A percentile compares a stretch with the other conserved stretches of the same genome.
Conservation (phyloP, 345 rosid species). For the Lagerstroemia speciosa region DNA sequence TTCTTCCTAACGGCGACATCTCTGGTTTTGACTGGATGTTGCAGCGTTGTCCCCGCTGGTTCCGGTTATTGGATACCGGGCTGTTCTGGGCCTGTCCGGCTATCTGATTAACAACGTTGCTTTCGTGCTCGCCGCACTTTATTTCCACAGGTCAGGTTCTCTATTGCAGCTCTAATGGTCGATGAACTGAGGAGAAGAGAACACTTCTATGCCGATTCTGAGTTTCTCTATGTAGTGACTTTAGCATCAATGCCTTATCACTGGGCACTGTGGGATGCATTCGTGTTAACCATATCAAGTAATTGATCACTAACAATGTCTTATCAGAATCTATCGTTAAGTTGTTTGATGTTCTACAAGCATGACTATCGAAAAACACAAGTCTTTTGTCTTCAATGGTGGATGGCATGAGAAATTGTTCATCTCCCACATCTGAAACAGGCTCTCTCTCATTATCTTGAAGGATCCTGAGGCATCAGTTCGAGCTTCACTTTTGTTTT, state of each 20-base stretch:
- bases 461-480: constrained; percentile 60
- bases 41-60: constrained; percentile 72
- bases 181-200: neutral
- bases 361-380: neutral
- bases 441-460: constrained; percentile 67
- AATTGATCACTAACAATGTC: neutral
- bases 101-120: constrained; percentile 59
- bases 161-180: neutral
- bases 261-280: too few species aligned
- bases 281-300: too few species aligned
- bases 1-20: neutral
- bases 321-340: neutral
- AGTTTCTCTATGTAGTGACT: neutral
- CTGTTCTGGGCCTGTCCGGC: constrained; percentile 73
- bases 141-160: constrained; percentile 23
- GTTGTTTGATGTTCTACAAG: neutral
- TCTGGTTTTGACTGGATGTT: constrained; percentile 8
- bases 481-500: constrained; percentile 61
- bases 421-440: constrained; percentile 24
- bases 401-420: neutral
- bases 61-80: constrained; percentile 59
- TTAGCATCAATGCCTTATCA: too few species aligned
- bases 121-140: constrained; percentile 35
- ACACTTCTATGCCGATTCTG: neutral
- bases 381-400: neutral